These are phyloP conservation scores for Scheffersomyces stambukii DNA, from an alignment of 1,139 yeast genomes.

Conservation along the genomic window DNA sequence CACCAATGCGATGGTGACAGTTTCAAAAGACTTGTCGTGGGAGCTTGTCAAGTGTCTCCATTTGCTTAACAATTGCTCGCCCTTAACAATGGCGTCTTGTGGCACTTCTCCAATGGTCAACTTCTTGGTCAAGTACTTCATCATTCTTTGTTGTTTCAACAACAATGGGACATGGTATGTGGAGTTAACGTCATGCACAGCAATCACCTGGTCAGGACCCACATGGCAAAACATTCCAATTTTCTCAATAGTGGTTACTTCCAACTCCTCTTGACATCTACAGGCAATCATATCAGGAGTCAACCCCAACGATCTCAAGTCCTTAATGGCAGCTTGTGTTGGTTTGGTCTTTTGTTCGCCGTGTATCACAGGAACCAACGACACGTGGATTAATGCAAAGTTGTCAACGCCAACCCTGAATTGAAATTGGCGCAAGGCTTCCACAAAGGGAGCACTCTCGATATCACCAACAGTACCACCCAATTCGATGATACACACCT, in stretches of 20 bases:
- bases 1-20: slow-evolving; percentile 90
- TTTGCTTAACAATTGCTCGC: slow-evolving; percentile 63
- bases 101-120: slow-evolving; percentile 58
- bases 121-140: slow-evolving; percentile 68
- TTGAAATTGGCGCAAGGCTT: slow-evolving; percentile 97
- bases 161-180: slow-evolving; percentile 96
- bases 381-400: slow-evolving; percentile 94
- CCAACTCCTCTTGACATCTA: slow-evolving; percentile 85
- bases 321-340: slow-evolving; percentile 98
- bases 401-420: slow-evolving; percentile 92
- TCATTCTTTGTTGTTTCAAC: slow-evolving; percentile 81
- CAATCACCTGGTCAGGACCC: slow-evolving; percentile 94
- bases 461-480: slow-evolving; percentile 99
- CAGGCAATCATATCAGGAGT: slow-evolving; percentile 97
- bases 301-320: slow-evolving; percentile 89
- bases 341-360: slow-evolving; percentile 99
- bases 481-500: slow-evolving; percentile 90
- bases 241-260: slow-evolving; percentile 80
- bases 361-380: slow-evolving; percentile 93
- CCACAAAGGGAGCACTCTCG: slow-evolving; percentile 98
- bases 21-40: slow-evolving; percentile 78
- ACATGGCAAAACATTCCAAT: slow-evolving; percentile 99
- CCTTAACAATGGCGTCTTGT: slow-evolving; percentile 54
- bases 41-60: slow-evolving; percentile 79
- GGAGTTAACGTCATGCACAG: slow-evolving; percentile 94